Conservation (phyloP, 495 filamentous ascomycete species). For the Trichoderma asperelloides region DNA sequence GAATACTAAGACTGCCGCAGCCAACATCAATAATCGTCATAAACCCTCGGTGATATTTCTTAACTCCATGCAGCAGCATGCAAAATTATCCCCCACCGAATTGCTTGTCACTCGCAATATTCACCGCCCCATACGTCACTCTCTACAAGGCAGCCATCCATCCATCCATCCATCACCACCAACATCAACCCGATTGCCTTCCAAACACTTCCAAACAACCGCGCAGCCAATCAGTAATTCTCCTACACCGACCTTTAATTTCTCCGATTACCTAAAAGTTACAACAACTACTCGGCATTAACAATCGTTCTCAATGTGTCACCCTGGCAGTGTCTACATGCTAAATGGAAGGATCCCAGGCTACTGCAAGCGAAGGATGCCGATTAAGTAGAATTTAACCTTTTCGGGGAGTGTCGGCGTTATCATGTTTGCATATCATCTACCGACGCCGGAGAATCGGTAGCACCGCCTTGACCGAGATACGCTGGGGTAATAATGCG, state of each 20-base stretch:
- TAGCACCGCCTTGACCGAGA: neutral
- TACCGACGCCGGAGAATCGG: neutral
- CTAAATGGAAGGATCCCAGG: neutral
- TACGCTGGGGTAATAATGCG: neutral
- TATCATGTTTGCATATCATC: neutral
- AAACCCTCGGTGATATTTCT: too few relatives aligned
- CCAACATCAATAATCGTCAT: too few relatives aligned
- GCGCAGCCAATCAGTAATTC: neutral
- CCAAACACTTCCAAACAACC: neutral
- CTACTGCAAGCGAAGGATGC: neutral
- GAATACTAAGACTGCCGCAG: too few relatives aligned
- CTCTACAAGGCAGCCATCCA: neutral
- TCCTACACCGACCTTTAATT: neutral
- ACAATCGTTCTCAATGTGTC: too few relatives aligned
- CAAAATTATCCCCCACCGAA: too few relatives aligned
- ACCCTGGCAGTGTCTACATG: too few relatives aligned
- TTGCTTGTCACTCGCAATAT: neutral
- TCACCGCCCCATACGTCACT: neutral
- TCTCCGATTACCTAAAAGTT: neutral
- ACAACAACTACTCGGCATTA: too few relatives aligned
- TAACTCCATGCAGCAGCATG: too few relatives aligned
- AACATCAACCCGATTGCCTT: neutral
- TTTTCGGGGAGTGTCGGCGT: slow-evolving; percentile 2
- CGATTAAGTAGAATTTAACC: neutral
- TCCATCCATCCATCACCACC: neutral